Conservation (phyloP, 176 grass and related monocot genomes). For the Oryza punctata region DNA sequence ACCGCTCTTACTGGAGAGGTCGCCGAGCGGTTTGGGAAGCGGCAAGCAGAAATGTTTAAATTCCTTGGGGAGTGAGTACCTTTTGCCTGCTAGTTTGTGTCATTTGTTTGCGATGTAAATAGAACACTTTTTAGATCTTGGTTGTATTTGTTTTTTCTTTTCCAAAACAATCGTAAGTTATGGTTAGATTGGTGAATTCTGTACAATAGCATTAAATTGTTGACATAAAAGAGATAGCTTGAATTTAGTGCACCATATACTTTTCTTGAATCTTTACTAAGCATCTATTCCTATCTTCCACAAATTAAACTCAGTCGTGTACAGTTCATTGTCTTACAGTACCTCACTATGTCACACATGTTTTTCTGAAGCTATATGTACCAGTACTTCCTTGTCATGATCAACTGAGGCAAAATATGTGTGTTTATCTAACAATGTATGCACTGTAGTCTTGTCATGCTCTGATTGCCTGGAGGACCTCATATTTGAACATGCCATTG, state of each 20-base stretch:
- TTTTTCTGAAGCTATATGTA: neutral
- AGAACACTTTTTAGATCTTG: constrained; percentile 3
- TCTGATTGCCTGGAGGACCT: neutral
- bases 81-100: neutral
- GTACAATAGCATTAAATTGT: neutral
- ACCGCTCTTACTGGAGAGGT: constrained; percentile 61
- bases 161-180: neutral
- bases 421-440: neutral
- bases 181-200: neutral
- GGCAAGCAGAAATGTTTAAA: constrained; percentile 77
- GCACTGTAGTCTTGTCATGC: neutral
- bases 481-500: neutral
- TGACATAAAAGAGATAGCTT: neutral
- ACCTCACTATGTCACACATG: too few species aligned
- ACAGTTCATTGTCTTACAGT: neutral
- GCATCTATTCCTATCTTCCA: neutral
- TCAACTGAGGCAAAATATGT: neutral
- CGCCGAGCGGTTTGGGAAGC: constrained; percentile 71
- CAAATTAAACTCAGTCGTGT: neutral
- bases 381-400: neutral
- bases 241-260: neutral
- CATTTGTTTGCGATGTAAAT: constrained; percentile 2
- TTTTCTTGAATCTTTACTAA: neutral
- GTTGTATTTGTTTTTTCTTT: neutral
- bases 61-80: constrained; percentile 81